Base-by-base conservation (phyloP, 352 stramenopile species). In the Phytophthora fragariaefolia region DNA sequence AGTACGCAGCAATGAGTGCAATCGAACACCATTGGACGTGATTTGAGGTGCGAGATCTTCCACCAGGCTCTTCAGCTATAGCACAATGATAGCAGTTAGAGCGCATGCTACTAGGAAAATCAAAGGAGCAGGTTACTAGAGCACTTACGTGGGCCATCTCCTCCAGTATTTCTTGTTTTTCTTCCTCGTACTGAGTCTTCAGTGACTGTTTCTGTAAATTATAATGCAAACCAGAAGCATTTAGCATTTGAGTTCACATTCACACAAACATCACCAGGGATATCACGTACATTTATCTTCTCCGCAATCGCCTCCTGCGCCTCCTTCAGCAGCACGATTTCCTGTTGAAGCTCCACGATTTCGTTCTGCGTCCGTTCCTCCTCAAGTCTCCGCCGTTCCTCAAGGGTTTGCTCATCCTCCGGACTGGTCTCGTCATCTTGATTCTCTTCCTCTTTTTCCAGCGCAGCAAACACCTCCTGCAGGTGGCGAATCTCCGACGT, bases 151-250 rank as follows among this genome's bases (percentile, higher is more conserved):
- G 80, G 8, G 59, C 42, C 34, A 73, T 82, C 66, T 92, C 82
- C 27, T 90, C 82, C 27, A 87, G 61, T n/a, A 89, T 34, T 58
- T 85, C 80, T 15, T 78, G 54, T 20, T 78, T 76, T 32, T 92
- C 84, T 38, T 87, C 73, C 27, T 88, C 79, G 46, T 91, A 92
- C 51, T 92, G 84, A 32, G 59, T 53, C 63, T 89, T 92, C 40
- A 89, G 58, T 13, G 84, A 91, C 60, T 74, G 78, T 60, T 66
- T 75, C 72, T 89, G 51, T 17, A 61, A 54, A 47, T 7, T 61
- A 32, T 22, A 64, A 49, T 24, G 2, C 28, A 49, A 46, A 30
- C 10, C 49, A 20, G 17, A 40, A 34, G 6, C 18, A 27, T 7
- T 49, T 40, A 61, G 13, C 30, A 46, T 50, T 36, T n/a, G n/a